phyloP scores from a whole-genome alignment of 495 filamentous ascomycete genomes.

The Talaromyces ruber region DNA sequence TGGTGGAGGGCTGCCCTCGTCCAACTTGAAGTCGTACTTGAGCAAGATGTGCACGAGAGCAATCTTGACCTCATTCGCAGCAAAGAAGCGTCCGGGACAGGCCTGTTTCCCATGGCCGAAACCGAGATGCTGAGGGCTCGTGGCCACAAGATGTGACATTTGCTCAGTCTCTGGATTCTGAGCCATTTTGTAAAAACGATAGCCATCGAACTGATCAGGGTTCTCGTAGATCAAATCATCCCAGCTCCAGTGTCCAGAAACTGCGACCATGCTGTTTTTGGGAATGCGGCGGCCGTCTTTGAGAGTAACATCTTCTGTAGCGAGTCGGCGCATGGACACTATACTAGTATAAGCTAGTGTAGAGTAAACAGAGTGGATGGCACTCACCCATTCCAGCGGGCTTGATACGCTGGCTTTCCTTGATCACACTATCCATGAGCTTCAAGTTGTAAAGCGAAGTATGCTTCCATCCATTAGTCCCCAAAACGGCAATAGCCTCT shows the following conservation, averaged over 20 bases:
- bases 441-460: constrained; percentile 7
- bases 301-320: constrained; percentile 10
- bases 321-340: constrained; percentile 9
- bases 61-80: constrained; percentile 40
- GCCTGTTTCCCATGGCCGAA: constrained; percentile 42
- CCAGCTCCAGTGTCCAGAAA: constrained; percentile 9
- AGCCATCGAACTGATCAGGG: constrained; percentile 41
- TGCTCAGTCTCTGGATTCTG: constrained; percentile 20
- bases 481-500: constrained; percentile 9
- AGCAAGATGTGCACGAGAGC: constrained; percentile 41
- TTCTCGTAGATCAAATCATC: constrained; percentile 16
- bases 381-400: constrained; percentile 24
- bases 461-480: constrained; percentile 1
- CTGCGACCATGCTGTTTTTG: constrained; percentile 8
- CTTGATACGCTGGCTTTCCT: constrained; percentile 35
- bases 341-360: neutral
- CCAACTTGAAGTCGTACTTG: constrained; percentile 45
- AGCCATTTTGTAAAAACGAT: constrained; percentile 42
- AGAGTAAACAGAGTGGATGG: neutral
- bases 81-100: constrained; percentile 51
- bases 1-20: neutral
- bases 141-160: constrained; percentile 32
- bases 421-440: constrained; percentile 39
- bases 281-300: constrained; percentile 13
- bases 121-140: constrained; percentile 30